Conservation (phyloP, 2,329 filamentous ascomycete genomes). For the Cladosporium sp. region DNA sequence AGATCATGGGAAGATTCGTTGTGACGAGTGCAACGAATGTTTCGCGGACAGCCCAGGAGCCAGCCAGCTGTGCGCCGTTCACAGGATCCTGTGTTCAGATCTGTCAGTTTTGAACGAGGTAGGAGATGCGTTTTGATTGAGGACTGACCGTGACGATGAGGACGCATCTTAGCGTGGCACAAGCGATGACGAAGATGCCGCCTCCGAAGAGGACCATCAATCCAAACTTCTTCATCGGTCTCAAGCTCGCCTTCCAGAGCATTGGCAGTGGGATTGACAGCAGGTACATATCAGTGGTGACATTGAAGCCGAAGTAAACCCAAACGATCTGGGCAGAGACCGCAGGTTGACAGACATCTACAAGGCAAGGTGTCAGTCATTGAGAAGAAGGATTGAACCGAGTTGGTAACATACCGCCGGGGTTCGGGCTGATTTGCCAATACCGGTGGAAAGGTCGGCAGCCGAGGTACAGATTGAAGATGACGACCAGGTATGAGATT, state of each 20-base stretch:
- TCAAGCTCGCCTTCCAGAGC: slow-evolving; percentile 2
- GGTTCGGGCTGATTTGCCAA: slow-evolving; percentile 8
- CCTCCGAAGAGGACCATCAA: slow-evolving; percentile 10
- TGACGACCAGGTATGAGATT: slow-evolving; percentile 2
- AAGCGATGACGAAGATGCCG: slow-evolving; percentile 6
- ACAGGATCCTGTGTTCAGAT: neutral
- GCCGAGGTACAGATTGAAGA: slow-evolving; percentile 2
- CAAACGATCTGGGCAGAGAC: slow-evolving; percentile 8
- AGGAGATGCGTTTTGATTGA: neutral
- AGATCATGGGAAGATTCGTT: slow-evolving; percentile 9
- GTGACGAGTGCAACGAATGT: slow-evolving; percentile 8
- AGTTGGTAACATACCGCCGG: slow-evolving; percentile 1
- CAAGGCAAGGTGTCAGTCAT: neutral
- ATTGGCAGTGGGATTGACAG: slow-evolving; percentile 8
- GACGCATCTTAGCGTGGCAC: slow-evolving; percentile 2
- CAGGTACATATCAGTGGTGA: slow-evolving; percentile 4
- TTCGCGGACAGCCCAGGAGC: slow-evolving; percentile 8
- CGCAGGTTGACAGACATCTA: slow-evolving; percentile 9
- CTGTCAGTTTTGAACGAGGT: neutral
- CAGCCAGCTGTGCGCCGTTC: slow-evolving; percentile 6
- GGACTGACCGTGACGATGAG: slow-evolving; percentile 8
- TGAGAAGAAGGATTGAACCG: no score
- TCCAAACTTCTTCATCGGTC: slow-evolving; percentile 3
- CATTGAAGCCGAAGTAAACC: slow-evolving; percentile 6
- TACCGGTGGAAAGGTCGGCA: slow-evolving; percentile 4